Conservation (phyloP, 2,329 filamentous ascomycete genomes). For the Coniochaeta sp. region DNA sequence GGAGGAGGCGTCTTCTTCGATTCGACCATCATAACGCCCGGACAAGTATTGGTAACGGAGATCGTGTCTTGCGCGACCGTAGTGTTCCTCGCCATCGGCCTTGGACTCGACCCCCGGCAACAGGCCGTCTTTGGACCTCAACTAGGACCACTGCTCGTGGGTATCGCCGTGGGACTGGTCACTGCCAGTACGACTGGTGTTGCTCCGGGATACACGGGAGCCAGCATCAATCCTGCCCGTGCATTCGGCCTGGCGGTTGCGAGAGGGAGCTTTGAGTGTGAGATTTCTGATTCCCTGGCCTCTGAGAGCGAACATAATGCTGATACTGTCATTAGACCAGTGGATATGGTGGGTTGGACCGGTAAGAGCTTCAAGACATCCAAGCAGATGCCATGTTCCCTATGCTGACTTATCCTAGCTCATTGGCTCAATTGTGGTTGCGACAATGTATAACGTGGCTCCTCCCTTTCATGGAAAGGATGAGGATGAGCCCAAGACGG, state of each 20-base stretch:
- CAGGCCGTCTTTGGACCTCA: constrained; percentile 39
- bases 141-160: constrained; percentile 40
- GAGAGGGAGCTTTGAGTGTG: constrained; percentile 12
- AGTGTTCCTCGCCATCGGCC: constrained; percentile 42
- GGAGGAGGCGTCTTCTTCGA: constrained; percentile 21
- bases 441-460: constrained; percentile 20
- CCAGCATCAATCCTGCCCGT: constrained; percentile 35
- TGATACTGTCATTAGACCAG: constrained; percentile 19
- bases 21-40: constrained; percentile 20
- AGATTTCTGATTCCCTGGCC: constrained; percentile 13
- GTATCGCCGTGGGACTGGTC: constrained; percentile 28
- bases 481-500: not conserved
- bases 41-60: constrained; percentile 39
- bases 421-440: constrained; percentile 18
- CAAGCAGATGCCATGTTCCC: not conserved
- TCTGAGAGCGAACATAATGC: constrained; percentile 11
- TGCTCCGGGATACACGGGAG: constrained; percentile 32
- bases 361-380: constrained; percentile 10
- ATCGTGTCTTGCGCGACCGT: constrained; percentile 33
- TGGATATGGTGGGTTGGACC: constrained; percentile 31
- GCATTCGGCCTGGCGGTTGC: constrained; percentile 37
- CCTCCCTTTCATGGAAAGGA: constrained; percentile 19
- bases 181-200: constrained; percentile 29
- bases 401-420: not conserved
- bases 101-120: constrained; percentile 46